phyloP scores from a whole-genome alignment of 139 green algal genomes.

The Chlamydomonas sp. region DNA sequence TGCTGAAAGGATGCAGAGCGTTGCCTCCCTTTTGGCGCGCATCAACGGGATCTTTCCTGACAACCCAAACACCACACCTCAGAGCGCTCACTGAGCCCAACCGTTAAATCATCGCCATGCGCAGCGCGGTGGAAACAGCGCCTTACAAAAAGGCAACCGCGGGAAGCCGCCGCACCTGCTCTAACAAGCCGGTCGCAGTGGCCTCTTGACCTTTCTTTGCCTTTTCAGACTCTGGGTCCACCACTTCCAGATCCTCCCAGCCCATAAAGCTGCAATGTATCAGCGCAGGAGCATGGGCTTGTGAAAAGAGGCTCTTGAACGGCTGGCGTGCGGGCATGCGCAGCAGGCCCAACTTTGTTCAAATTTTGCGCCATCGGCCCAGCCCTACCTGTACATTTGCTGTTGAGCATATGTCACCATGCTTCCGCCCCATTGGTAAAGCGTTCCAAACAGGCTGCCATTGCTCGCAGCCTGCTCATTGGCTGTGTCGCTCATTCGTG shows the following conservation, averaged over 20 bases:
- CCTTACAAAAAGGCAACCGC: no score
- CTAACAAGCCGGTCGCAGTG: conserved; percentile 27
- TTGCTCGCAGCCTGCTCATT: background rate
- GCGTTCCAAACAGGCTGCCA: conserved; percentile 2
- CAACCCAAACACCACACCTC: no score
- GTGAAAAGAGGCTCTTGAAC: background rate
- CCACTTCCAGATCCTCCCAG: conserved; percentile 56
- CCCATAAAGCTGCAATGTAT: conserved; percentile 43
- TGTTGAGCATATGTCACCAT: conserved; percentile 43
- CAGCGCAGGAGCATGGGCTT: background rate
- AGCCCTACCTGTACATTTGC: conserved; percentile 44
- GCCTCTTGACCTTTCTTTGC: conserved; percentile 33
- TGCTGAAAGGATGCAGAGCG: no score
- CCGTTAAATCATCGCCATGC: no score
- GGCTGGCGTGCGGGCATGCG: background rate
- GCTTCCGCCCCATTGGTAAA: conserved; percentile 38
- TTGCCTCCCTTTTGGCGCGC: no score
- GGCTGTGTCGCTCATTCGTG: background rate
- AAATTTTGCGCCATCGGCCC: no score
- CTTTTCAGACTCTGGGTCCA: conserved; percentile 54
- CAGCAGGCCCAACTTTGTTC: background rate
- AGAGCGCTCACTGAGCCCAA: no score
- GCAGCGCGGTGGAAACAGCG: no score
- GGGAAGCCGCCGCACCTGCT: conserved; percentile 31
- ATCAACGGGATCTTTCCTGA: no score